These are phyloP conservation scores for Tetrapisispora fleetii DNA, from an alignment of 805 yeast species.

Conservation along the genomic window DNA sequence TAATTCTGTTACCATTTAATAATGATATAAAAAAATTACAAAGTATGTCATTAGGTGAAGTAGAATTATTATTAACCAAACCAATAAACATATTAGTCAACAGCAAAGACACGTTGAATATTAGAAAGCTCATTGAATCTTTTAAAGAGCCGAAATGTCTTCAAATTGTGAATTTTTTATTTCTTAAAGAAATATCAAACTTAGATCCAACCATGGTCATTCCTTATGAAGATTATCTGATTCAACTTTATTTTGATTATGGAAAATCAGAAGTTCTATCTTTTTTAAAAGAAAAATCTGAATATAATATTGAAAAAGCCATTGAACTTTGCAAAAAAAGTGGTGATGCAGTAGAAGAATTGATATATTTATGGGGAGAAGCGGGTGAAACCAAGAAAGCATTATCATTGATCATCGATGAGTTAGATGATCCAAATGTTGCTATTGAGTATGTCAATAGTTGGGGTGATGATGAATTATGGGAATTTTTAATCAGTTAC, in stretches of 20 bases:
- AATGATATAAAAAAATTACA: conserved; percentile 28
- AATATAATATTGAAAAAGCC: conserved; percentile 62
- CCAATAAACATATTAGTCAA: conserved; percentile 48
- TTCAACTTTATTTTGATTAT: conserved; percentile 53
- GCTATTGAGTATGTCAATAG: conserved; percentile 74
- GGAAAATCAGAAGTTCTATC: conserved; percentile 46
- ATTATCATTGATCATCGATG: conserved; percentile 61
- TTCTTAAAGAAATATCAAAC: conserved; percentile 48
- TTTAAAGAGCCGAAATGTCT: conserved; percentile 34
- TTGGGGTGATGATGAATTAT: conserved; percentile 62
- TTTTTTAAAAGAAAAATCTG: conserved; percentile 48
- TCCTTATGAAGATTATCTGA: conserved; percentile 57
- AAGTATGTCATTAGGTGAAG: conserved; percentile 32
- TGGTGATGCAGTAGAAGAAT: conserved; percentile 45
- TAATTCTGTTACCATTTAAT: conserved; percentile 36
- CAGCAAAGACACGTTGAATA: conserved; percentile 54
- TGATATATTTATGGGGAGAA: conserved; percentile 72
- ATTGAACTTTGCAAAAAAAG: conserved; percentile 48
- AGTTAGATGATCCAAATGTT: conserved; percentile 63
- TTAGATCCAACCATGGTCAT: conserved; percentile 47
- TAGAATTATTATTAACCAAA: conserved; percentile 34
- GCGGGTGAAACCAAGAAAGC: conserved; percentile 77
- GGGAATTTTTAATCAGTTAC: conserved; percentile 66
- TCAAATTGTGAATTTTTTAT: conserved; percentile 49
- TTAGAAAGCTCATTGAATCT: conserved; percentile 39